A percentile compares a stretch with the other conserved stretches of the same genome.
Conservation (phyloP, 352 stramenopile species). For the Pythium sukuiense region DNA sequence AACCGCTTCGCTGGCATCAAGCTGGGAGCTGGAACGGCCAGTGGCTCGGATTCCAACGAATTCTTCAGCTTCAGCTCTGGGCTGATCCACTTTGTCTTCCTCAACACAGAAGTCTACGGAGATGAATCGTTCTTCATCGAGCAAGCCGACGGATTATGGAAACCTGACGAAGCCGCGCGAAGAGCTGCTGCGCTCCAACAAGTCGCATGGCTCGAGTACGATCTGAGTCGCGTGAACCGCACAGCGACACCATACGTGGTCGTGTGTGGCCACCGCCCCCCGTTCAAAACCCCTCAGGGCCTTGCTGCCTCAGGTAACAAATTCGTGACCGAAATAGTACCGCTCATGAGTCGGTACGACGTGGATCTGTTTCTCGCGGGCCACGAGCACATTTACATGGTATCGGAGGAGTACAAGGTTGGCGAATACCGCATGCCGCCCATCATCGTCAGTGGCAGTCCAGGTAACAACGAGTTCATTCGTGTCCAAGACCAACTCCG, state of each 20-base stretch:
- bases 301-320: constrained; percentile 44
- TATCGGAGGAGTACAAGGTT: constrained; percentile 57
- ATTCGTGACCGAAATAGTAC: constrained; percentile 67
- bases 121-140: constrained; percentile 54
- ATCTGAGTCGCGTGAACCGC: constrained; percentile 66
- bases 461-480: constrained; percentile 81
- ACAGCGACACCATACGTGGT: constrained; percentile 65
- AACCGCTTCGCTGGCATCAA: constrained; percentile 57
- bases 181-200: constrained; percentile 33
- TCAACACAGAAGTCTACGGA: constrained; percentile 81
- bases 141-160: constrained; percentile 53
- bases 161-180: constrained; percentile 44
- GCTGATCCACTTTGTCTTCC: constrained; percentile 69
- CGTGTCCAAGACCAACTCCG: constrained; percentile 43
- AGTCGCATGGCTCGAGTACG: constrained; percentile 64
- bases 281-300: constrained; percentile 61
- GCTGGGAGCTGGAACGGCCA: constrained; percentile 48
- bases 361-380: constrained; percentile 72
- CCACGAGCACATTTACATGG: constrained; percentile 74
- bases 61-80: constrained; percentile 78
- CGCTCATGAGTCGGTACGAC: constrained; percentile 69
- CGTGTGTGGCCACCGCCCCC: constrained; percentile 67
- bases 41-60: constrained; percentile 65
- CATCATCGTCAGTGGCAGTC: constrained; percentile 71
- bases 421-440: constrained; percentile 53